Base-by-base conservation (phyloP, 164 flowering plant species). In the Vitis rotundifolia region DNA sequence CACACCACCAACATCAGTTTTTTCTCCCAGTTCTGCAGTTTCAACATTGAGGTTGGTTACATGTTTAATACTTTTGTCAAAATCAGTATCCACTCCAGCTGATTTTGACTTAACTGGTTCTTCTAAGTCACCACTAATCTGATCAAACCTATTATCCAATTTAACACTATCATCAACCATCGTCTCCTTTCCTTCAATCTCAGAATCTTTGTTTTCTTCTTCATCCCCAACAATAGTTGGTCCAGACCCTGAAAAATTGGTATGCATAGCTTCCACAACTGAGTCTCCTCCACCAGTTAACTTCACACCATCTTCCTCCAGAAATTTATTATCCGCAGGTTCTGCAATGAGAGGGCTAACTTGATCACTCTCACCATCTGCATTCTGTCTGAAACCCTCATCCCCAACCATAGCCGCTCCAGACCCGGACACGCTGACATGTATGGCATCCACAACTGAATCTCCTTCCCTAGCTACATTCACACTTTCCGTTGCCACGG, bases 201-300 rank as follows among this genome's bases (percentile, higher is more conserved):
- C 80, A 47, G 69, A 57, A 48, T 59, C 76, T 63, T 63, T 59
- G 49, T 44, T 49, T 54, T 69, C 84, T 50, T 64, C 81, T 2
- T 48, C 63, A 22, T 78, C 82, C 53, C 71, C 83, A 61, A 66
- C 84, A 59, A 66, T 81, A 68, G 18, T 75, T 31, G 66, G 64
- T 31, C 75, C 73, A 12, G 68, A 53, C 51, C 28, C 70, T 15
- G 53, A 29, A 14, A 63, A 22, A 65, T 80, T 67, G 22, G 73
- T 66, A 28, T 76, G 59, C 10, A 68, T 58, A 22, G 69, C 62
- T 37, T 77, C 80, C 48, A 49, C 77, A 68, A 73, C 70, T 1
- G 76, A 50, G 61, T 80, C 85, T 11, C 76, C 84, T 29, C 59
- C 74, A 51, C 61, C 50, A 11, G 68, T 67, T 28, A 73, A 49